These are phyloP conservation scores for Meira nashicola DNA, from an alignment of 1,284 basidiomycete genomes.

Conservation along the genomic window DNA sequence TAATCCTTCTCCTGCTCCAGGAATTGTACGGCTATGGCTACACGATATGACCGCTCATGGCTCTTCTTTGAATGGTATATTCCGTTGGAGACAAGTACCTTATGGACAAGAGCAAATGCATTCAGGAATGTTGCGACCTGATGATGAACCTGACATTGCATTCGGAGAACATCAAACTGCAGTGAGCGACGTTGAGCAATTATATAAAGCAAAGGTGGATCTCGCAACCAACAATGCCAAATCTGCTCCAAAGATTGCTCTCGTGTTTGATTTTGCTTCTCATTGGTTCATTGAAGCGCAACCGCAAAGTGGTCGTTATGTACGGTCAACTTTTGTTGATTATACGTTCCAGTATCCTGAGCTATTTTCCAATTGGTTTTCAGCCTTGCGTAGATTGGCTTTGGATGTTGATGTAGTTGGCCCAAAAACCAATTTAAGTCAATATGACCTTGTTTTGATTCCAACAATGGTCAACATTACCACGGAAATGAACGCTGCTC, in stretches of 20 bases:
- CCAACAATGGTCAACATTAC: slow-evolving; percentile 25
- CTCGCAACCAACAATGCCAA: slow-evolving; percentile 8
- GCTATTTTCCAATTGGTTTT: slow-evolving; percentile 28
- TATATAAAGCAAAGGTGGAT: not conserved
- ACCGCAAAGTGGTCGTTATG: slow-evolving; percentile 29
- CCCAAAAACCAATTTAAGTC: slow-evolving; percentile 18
- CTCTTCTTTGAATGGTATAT: slow-evolving; percentile 28
- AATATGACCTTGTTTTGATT: slow-evolving; percentile 29
- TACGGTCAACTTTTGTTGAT: slow-evolving; percentile 20
- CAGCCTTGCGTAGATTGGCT: slow-evolving; percentile 28
- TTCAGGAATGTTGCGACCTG: slow-evolving; percentile 29
- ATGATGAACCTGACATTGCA: slow-evolving; percentile 27
- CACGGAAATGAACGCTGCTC: slow-evolving; percentile 21
- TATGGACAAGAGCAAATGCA: slow-evolving; percentile 39
- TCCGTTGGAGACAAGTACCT: slow-evolving; percentile 33
- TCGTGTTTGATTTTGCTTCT: slow-evolving; percentile 25
- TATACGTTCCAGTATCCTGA: slow-evolving; percentile 24
- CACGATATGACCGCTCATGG: slow-evolving; percentile 33
- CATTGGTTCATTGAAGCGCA: slow-evolving; percentile 26
- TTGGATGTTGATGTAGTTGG: slow-evolving; percentile 31
- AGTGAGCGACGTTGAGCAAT: slow-evolving; percentile 19
- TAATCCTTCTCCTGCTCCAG: slow-evolving; percentile 24
- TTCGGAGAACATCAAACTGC: slow-evolving; percentile 30
- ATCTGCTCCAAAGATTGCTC: slow-evolving; percentile 19
- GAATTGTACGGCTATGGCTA: slow-evolving; percentile 30